phyloP scores from a whole-genome alignment of 768 basidiomycete genomes.

The Pholiota molesta region DNA sequence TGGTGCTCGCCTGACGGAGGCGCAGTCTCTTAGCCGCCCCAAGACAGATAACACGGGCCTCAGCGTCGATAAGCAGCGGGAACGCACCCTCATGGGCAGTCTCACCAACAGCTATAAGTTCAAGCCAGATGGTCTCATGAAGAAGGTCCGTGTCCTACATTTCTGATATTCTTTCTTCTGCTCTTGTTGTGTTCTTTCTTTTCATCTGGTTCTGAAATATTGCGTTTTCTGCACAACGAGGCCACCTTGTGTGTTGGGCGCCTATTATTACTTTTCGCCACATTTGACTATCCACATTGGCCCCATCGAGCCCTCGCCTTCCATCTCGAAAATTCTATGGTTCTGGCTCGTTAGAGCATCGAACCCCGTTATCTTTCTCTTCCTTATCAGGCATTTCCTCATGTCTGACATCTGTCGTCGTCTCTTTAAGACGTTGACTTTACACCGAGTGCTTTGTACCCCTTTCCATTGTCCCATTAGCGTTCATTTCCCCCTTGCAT shows the following conservation, averaged over 20 bases:
- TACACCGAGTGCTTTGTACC: too few relatives aligned
- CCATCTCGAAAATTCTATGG: background rate
- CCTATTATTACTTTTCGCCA: background rate
- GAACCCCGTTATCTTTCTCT: too few relatives aligned
- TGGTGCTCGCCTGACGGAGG: background rate
- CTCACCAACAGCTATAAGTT: slow-evolving; percentile 94
- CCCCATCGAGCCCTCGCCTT: background rate
- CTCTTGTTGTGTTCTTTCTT: background rate
- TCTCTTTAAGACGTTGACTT: too few relatives aligned
- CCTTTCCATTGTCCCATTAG: too few relatives aligned
- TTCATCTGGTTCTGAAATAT: too few relatives aligned
- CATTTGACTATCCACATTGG: too few relatives aligned
- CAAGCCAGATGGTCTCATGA: slow-evolving; percentile 92
- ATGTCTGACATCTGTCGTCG: too few relatives aligned
- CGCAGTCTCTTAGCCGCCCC: slow-evolving; percentile 63
- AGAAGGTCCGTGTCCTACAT: slow-evolving; percentile 69
- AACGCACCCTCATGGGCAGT: slow-evolving; percentile 85
- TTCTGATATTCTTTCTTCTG: background rate
- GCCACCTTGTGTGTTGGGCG: background rate
- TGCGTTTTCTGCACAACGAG: background rate
- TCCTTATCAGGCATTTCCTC: too few relatives aligned
- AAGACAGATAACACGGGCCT: slow-evolving; percentile 49
- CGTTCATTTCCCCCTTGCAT: too few relatives aligned
- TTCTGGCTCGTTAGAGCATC: too few relatives aligned
- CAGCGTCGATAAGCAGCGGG: slow-evolving; percentile 70